Base-by-base conservation (phyloP, 768 basidiomycete species). In the Hebeloma cylindrosporum region DNA sequence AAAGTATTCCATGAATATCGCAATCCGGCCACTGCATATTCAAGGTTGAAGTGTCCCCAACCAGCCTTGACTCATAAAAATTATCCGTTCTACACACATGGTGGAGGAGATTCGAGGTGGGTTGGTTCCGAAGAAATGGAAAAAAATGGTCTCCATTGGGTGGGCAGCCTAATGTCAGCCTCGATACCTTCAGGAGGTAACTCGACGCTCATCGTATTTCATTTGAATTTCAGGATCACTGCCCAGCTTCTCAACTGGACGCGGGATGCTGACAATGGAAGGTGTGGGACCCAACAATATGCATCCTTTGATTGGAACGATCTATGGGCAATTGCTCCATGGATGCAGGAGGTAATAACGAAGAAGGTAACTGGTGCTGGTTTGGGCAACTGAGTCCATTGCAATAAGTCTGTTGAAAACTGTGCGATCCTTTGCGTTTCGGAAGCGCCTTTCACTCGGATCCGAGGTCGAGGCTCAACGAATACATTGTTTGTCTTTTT, bases 11-110 rank as follows among this genome's bases (percentile, higher is more conserved):
- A 57, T 47, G 64, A 63, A 38, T 65, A 63, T 48, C 50, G 55
- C 40, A 53, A 62, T 43, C 54, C 65, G 9, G 58, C 62, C 14
- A 51, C 60, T 18, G 63, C 61, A 7, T 75, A 75, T 44, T 64
- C 69, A 26, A 72, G 66, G 21, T 64, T 87, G 43, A 70, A 61
- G 8, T 69, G 76, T 42, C 88, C 88, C 3, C 60, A 72, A 13
- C 88, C 89, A 23, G 68, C 77, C 3, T 54, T 51, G 10, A 69
- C 68, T 3, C 79, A 88, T 58, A 52, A 60, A 13, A 78, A 81
- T 40, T 91, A 89, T 63, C 89, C 88, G 9, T 81, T 83, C 54
- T 80, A 77, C 56, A 88, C 88, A 8, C 74, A 80, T 1, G 83
- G 86, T 1, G 86, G 82, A 8, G 71, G 70, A 21, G 87, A 89